These are phyloP conservation scores for Boletus eberwhitei DNA, from an alignment of 768 basidiomycete species.

Conservation along the genomic window DNA sequence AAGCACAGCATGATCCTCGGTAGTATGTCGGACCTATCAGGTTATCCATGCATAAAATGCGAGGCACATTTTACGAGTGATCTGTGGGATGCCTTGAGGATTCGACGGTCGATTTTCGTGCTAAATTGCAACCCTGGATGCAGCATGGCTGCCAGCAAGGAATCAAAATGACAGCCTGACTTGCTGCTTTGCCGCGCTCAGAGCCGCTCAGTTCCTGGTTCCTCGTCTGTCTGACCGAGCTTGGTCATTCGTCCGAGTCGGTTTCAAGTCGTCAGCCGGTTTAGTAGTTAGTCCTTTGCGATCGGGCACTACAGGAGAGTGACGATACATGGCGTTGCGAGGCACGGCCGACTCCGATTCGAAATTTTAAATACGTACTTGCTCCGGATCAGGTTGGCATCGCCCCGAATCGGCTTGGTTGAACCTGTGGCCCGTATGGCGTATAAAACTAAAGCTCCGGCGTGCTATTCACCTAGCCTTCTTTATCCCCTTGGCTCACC, in stretches of 20 bases:
- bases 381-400: constrained; percentile 1
- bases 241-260: not conserved
- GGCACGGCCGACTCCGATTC: not conserved
- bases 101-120: not conserved
- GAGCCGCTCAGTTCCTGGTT: not conserved
- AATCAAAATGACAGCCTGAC: not conserved
- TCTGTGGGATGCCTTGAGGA: no score
- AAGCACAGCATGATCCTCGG: not conserved
- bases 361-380: not conserved
- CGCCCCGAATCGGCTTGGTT: not conserved
- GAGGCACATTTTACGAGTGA: no score
- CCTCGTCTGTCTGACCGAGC: not conserved
- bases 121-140: constrained; percentile 1
- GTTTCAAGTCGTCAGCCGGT: constrained; percentile 10
- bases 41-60: no score
- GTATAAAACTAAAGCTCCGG: constrained; percentile 20
- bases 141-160: constrained; percentile 1
- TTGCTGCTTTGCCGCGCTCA: not conserved
- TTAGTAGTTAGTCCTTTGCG: constrained; percentile 16
- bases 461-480: not conserved
- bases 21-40: no score
- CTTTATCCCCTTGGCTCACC: not conserved
- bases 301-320: not conserved
- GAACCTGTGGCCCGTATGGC: not conserved
- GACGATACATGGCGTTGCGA: not conserved